Conservation (phyloP, 2,329 filamentous ascomycete species). For the Aspergillus novoparasiticus region DNA sequence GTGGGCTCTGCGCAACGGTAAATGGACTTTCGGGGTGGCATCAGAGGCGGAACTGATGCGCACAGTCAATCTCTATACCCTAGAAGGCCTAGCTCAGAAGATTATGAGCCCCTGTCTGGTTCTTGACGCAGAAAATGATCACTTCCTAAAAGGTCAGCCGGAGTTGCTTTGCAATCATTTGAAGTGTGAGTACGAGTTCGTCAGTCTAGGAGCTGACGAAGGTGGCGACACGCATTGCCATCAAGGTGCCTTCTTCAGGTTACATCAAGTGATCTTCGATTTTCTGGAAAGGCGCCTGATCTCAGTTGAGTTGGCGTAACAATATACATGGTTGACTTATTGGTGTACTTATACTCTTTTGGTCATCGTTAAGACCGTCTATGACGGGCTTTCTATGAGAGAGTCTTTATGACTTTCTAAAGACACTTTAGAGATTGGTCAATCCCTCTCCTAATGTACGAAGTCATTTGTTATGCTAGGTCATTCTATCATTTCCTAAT, state of each 20-base stretch:
- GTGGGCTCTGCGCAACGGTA: constrained; percentile 15
- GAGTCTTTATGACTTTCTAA: too few relatives aligned
- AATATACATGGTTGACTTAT: neutral
- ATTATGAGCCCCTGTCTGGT: neutral
- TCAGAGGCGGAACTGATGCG: constrained; percentile 5
- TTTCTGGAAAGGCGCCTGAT: neutral
- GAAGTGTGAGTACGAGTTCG: neutral
- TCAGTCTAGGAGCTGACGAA: neutral
- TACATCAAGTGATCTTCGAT: constrained; percentile 5
- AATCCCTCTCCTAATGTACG: too few relatives aligned
- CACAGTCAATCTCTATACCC: neutral
- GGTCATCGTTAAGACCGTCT: too few relatives aligned
- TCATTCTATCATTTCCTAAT: too few relatives aligned
- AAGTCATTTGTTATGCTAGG: too few relatives aligned
- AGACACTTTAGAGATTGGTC: too few relatives aligned
- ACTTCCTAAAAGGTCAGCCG: constrained; percentile 5
- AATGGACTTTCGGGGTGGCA: constrained; percentile 14
- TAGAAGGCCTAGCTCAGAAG: neutral
- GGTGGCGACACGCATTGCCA: constrained; percentile 6
- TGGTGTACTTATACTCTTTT: too few relatives aligned
- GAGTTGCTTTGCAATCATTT: neutral
- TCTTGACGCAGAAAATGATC: constrained; percentile 3
- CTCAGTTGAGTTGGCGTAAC: neutral
- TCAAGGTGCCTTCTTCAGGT: constrained; percentile 1
- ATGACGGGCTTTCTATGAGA: too few relatives aligned